A percentile compares a stretch with the other conserved stretches of the same genome.
phyloP scores from a whole-genome alignment of 2,329 filamentous ascomycete genomes.

The Diaporthe helianthi region DNA sequence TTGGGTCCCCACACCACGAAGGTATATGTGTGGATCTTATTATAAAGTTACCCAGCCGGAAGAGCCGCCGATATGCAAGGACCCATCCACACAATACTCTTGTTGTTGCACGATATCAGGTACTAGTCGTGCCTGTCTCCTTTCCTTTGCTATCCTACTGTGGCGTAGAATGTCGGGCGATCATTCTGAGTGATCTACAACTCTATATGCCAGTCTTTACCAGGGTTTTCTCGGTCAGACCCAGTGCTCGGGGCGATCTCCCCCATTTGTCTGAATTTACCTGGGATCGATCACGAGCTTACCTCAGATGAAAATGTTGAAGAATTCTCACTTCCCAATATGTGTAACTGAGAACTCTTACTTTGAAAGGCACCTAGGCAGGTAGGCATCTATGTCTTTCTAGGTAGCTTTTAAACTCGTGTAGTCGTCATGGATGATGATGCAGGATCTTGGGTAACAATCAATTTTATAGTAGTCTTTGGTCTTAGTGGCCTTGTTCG shows the following conservation, averaged over 20 bases:
- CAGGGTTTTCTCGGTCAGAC: background rate
- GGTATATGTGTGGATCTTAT: constrained; percentile 3
- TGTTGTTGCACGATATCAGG: constrained; percentile 4
- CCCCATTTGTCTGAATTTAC: background rate
- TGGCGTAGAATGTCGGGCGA: constrained; percentile 9
- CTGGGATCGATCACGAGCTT: constrained; percentile 16
- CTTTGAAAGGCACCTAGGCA: no score
- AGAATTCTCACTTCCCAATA: background rate
- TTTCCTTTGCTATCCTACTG: background rate
- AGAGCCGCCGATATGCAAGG: background rate
- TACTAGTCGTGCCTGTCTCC: background rate
- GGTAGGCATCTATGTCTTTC: background rate
- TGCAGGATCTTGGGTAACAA: background rate
- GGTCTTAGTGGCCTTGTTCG: no score
- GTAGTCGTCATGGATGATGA: background rate
- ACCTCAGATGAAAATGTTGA: constrained; percentile 14
- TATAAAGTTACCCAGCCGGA: background rate
- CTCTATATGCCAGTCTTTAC: constrained; percentile 6
- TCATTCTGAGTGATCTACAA: constrained; percentile 2
- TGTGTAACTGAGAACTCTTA: background rate
- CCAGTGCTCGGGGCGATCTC: constrained; percentile 18
- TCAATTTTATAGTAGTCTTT: background rate
- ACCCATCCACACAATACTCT: background rate
- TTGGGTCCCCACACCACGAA: background rate
- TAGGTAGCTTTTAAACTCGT: no score